Evolutionary conservation across 2,329 filamentous ascomycete species (phyloP).

Genomic region (Curvularia sp.): DNA sequence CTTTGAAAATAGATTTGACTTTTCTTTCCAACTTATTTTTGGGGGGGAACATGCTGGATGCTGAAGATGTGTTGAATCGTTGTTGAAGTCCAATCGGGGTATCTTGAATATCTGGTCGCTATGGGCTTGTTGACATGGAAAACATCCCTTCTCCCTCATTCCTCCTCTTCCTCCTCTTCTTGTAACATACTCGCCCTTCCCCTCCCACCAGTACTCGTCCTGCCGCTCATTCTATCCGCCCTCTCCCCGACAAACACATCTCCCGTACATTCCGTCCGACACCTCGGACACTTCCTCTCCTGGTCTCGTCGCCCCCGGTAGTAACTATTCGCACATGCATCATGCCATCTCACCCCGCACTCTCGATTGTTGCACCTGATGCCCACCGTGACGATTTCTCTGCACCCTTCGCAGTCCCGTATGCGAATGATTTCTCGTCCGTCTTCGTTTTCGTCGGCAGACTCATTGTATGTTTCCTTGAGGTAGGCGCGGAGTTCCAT

Average conservation of each 20-base stretch:
- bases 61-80: background rate
- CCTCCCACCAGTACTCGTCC: slow-evolving; percentile 10
- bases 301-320: slow-evolving; percentile 29
- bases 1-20: background rate
- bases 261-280: slow-evolving; percentile 40
- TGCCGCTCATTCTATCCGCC: slow-evolving; percentile 26
- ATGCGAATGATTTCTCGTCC: slow-evolving; percentile 65
- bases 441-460: slow-evolving; percentile 61
- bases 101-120: slow-evolving; percentile 1
- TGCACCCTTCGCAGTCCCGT: slow-evolving; percentile 87
- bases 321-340: slow-evolving; percentile 43
- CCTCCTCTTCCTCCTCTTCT: slow-evolving; percentile 11
- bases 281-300: slow-evolving; percentile 41
- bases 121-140: background rate
- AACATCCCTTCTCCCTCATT: slow-evolving; percentile 5
- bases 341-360: slow-evolving; percentile 45
- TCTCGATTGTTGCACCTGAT: slow-evolving; percentile 38
- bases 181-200: slow-evolving; percentile 8
- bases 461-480: slow-evolving; percentile 87
- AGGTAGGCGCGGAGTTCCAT: slow-evolving; percentile 88
- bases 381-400: slow-evolving; percentile 80
- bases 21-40: background rate
- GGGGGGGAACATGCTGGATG: background rate
- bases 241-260: slow-evolving; percentile 61
- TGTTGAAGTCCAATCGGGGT: slow-evolving; percentile 5